Base-by-base conservation (phyloP, 352 stramenopile genomes). In the Pythium utonaiense region DNA sequence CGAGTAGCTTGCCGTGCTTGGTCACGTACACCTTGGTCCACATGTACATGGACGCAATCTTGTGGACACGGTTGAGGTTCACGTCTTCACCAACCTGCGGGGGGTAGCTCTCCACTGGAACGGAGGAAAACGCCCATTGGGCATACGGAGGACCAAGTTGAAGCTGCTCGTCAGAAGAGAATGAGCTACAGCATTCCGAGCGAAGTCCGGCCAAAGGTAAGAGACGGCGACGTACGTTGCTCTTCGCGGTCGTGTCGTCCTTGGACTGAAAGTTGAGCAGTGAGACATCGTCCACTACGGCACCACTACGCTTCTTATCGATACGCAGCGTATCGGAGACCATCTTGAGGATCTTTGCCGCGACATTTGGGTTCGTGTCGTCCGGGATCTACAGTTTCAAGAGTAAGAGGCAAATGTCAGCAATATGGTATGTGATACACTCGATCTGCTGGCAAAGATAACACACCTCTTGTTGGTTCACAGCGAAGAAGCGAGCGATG, bases 1-100 rank as follows among this genome's bases (percentile, higher is more conserved):
- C 80, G 2, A 89, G 59, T 3, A 92, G 58, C 42, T 83, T 79
- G 64, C 84, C 80, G 52, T 78, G 62, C 57, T 88, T 88, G 30
- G 84, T 75, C 24, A 92, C 84, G 57, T 91, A 92, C 14, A 93
- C 80, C 47, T 93, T 80, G 13, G 82, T 91, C 84, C 82, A 91
- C 62, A 90, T 88, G 36, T 78, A 86, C 60, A 91, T 89, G n/a
- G 80, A 76, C 7, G 84, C 80, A 41, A 89, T 68, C 28, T 88
- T 86, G 70, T 91, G 83, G 16, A 93, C 76, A 14, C 73, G 76
- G 47, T 74, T 84, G 19, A 93, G 62, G 36, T 89, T 87, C 12
- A 91, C 80, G 41, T 76, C 62, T 51, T 91, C 78, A 5, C 77
- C 81, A 0, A 91, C 80, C 70, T 91, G 83, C 6, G 82, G 81